These are phyloP conservation scores for Rutstroemia sp. DNA, from an alignment of 2,329 filamentous ascomycete species.

Conservation along the genomic window DNA sequence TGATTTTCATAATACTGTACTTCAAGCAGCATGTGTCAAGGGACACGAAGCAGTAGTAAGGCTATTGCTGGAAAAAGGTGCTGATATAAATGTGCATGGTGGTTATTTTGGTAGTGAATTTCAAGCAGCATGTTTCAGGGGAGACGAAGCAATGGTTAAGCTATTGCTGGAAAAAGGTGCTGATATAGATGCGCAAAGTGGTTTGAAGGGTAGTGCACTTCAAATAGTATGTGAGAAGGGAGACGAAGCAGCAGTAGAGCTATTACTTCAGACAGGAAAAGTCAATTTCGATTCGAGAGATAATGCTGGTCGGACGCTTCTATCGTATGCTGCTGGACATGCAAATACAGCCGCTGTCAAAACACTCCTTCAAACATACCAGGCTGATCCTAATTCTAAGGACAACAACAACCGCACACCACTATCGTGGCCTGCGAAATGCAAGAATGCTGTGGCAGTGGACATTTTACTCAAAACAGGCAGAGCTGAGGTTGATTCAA, in stretches of 20 bases:
- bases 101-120: neutral
- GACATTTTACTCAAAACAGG: neutral
- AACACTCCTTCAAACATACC: no score
- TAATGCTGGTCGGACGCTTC: neutral
- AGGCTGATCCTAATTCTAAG: no score
- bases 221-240: neutral
- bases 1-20: no score
- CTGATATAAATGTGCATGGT: neutral
- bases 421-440: conserved; percentile 8
- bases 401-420: no score
- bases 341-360: no score
- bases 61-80: neutral
- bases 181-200: no score
- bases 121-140: neutral
- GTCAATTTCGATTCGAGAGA: neutral
- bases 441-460: neutral
- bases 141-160: neutral
- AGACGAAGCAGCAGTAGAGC: neutral
- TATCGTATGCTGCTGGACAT: neutral
- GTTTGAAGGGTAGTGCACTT: neutral
- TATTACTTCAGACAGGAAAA: neutral
- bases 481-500: neutral
- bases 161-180: neutral
- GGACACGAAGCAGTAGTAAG: no score
- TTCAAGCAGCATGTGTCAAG: no score